Base-by-base conservation (phyloP, 2,329 filamentous ascomycete species). In the Arthrobotrys entomopaga region DNA sequence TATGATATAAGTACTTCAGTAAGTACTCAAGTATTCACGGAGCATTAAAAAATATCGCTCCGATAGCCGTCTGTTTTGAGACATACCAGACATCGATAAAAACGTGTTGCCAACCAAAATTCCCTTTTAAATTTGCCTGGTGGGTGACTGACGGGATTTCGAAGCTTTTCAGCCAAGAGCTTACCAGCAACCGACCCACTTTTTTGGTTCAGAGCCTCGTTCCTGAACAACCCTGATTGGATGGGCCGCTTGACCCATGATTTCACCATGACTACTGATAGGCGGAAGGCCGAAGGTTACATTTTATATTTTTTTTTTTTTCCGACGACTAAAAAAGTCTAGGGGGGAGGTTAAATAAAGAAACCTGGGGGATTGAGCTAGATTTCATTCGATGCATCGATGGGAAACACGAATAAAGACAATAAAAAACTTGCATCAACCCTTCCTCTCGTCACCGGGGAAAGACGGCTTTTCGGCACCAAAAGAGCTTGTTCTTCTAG, bases 401-500 rank as follows among this genome's bases (percentile, higher is more conserved):
- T n/a, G n/a, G n/a, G n/a, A n/a, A n/a, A n/a, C n/a, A n/a, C n/a
- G n/a, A n/a, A n/a, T n/a, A 46, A n/a, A 13, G 13, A 43, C 4
- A 8, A 46, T 19, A 46, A 46, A 1, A 46, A 43, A 48, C 26
- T 65, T 60, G 46, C 53, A 48, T 72, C 53, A 72, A 53, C 48
- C 66, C 29, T 19, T 60, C 60, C 38, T 49, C 53, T 72, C 59
- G 26, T 54, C 48, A 52, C 46, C 69, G 69, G 69, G 61, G 56
- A 63, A 49, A 5, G 43, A 56, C 60, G 69, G 61, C 54, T 65
- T 20, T 65, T 66, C 69, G 69, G 69, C 60, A 73, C 60, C 60
- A 56, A 34, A 34, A 34, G 56, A 63, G 69, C 69, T 72, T 72
- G 67, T 65, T 72, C 64, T 72, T 65, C 69, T 66, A 73, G 69